Base-by-base conservation (phyloP, 352 stramenopile genomes). In the Elongisporangium undulatum region DNA sequence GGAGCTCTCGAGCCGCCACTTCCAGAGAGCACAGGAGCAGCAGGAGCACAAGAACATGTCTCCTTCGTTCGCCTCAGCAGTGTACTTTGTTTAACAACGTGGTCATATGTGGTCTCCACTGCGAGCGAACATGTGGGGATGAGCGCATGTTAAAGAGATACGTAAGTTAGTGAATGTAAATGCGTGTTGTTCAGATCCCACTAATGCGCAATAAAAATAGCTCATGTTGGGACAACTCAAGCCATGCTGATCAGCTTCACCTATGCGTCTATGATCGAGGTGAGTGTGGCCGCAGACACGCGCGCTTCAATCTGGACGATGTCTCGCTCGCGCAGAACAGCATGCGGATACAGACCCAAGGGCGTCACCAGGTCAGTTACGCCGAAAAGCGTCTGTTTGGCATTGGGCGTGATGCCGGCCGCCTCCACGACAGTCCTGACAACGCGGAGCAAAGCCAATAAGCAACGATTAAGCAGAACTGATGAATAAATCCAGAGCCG, bases 371-470 rank as follows among this genome's bases (percentile, higher is more conserved):
- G 69, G 54, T 83, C 74, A 17, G 64, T 69, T 29, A 69, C 74
- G 1, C 65, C 85, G 22, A 92, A 84, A 26, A 94, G 72, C 45
- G 71, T 86, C 56, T 94, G 85, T 2, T 71, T 71, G n/a, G 65
- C 79, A 51, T 92, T 94, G 15, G 69, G 41, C 9, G 72, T 53
- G 16, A 90, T 16, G 12, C 57, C 41, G 17, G 76, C 68, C 0
- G 79, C 73, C 19, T 68, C 60, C 39, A 88, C 75, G 13, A 82
- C 29, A 13, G 74, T 89, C 49, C 82, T 92, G 38, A 5, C 19
- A 69, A 57, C 15, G 49, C 15, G 51, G 24, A 53, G 51, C 26
- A 26, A n/a, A 34, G 1, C 56, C 56, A 68, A 5, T 24, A 12
- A 23, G 54, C 29, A 41, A 15, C 29, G 29, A 41, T 15, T 41